Percentiles rank a stretch among this genome's conserved stretches.
Evolutionary conservation across 352 stramenopile genomes (phyloP).

Genomic region (Phytophthora hybrid): DNA sequence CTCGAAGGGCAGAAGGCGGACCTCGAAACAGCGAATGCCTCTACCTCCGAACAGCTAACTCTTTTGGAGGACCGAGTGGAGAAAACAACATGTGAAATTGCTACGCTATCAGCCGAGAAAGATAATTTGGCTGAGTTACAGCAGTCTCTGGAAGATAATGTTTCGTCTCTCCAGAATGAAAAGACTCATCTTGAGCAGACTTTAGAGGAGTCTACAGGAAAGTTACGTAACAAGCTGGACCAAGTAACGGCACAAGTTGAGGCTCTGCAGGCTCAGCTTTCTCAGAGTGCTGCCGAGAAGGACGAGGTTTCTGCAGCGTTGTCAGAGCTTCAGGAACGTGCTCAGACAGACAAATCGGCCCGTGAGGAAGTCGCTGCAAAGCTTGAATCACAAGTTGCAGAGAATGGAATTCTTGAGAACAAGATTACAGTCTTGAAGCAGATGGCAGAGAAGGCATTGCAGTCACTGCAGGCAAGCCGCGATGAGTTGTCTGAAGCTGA

Average conservation of each 20-base stretch:
- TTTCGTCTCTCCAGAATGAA: constrained; percentile 47
- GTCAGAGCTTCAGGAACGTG: constrained; percentile 20
- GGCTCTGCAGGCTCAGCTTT: constrained; percentile 32
- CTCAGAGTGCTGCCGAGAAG: constrained; percentile 31
- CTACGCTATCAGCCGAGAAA: constrained; percentile 38
- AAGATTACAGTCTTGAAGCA: constrained; percentile 41
- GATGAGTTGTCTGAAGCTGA: constrained; percentile 38
- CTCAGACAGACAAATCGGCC: constrained; percentile 34
- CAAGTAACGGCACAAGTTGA: constrained; percentile 26
- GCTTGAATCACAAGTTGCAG: constrained; percentile 35
- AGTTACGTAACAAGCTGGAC: constrained; percentile 41
- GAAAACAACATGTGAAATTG: constrained; percentile 34
- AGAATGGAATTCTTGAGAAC: constrained; percentile 40
- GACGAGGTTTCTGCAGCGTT: constrained; percentile 21
- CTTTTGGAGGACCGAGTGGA: constrained; percentile 35
- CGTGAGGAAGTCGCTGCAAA: constrained; percentile 26
- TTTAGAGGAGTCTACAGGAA: constrained; percentile 44
- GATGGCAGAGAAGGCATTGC: constrained; percentile 47
- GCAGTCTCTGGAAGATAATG: constrained; percentile 44
- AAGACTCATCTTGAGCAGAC: constrained; percentile 51
- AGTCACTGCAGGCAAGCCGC: constrained; percentile 35
- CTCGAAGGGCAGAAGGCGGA: constrained; percentile 53
- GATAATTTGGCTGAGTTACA: constrained; percentile 37
- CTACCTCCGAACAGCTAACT: constrained; percentile 30
- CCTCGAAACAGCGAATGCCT: constrained; percentile 40